Base-by-base conservation (phyloP, 2,329 filamentous ascomycete genomes). In the Periconia sp. region DNA sequence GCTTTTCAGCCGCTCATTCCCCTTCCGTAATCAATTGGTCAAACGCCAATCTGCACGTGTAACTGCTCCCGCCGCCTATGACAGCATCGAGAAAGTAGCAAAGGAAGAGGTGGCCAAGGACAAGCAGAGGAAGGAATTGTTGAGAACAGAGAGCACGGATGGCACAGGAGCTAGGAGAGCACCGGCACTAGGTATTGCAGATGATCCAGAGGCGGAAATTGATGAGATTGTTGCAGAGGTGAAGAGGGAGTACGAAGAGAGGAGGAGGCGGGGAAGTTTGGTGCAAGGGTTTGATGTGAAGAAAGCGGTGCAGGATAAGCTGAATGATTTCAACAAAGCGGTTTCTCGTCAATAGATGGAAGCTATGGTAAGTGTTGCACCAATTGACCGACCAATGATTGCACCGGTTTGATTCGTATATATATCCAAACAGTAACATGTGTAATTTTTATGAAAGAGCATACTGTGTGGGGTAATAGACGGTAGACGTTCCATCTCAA, bases 1-100 rank as follows among this genome's bases (percentile, higher is more conserved):
- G 8, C 88, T 96, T 77, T 96, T 97, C 68, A 83, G 86, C 41
- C 91, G 89, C 1, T 91, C 91, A 0, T 89, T 85, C 2, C 95
- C 92, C 72, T 74, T 77, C 5, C 76, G 70, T 55, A 69, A 68
- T 54, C 66, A 74, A 52, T 69, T 80, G 42, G 71, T 75, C 47
- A 69, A 74, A 41, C 65, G 66, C 2, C 67, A 69, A 50, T 35
- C 58, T 23, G 50, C 57, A 2, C 69, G 69, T 45, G 49, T 61
- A 48, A 41, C 64, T 54, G 20, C 18, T 1, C 30, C 46, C 9
- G 27, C 47, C 40, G 57, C 63, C 19, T 51, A 72, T 65, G 60
- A 65, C 14, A 54, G 61, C 33, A 66, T 73, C 44, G 63, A 72
- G 53, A 64, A 68, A 45, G 61, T 68, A 1, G 65, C 67, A 10